Conservation (phyloP, 371 early-diverging fungal genomes). For the Apophysomyces elegans region DNA sequence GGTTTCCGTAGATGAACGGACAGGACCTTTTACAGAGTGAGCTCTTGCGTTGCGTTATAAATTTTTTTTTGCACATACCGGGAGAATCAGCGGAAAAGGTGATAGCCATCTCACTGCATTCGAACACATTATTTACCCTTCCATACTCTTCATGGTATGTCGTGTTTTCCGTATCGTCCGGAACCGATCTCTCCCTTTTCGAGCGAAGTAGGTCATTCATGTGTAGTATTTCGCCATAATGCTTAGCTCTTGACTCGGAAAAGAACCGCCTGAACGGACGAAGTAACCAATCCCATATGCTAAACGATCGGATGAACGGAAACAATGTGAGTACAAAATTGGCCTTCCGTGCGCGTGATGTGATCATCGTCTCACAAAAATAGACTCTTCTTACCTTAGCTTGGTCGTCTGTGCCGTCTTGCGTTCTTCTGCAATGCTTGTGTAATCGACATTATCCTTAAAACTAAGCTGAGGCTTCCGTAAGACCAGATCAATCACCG, state of each 20-base stretch:
- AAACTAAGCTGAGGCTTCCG: conserved; percentile 62
- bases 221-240: conserved; percentile 48
- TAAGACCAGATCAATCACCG: conserved; percentile 56
- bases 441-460: conserved; percentile 72
- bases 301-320: conserved; percentile 3
- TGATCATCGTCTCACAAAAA: conserved; percentile 2
- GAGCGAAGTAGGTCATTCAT: conserved; percentile 57
- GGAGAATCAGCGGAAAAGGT: conserved; percentile 75
- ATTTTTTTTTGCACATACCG: conserved; percentile 40
- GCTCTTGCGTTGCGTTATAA: not conserved
- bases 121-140: conserved; percentile 66
- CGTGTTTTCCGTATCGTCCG: conserved; percentile 31
- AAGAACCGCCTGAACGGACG: conserved; percentile 14
- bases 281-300: conserved; percentile 12
- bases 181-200: conserved; percentile 26
- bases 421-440: conserved; percentile 30
- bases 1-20: conserved; percentile 39
- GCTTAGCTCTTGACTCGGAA: conserved; percentile 28
- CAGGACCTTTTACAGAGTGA: conserved; percentile 44
- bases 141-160: conserved; percentile 74
- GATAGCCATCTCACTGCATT: conserved; percentile 63
- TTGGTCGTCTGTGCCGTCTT: not conserved
- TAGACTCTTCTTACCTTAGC: not conserved
- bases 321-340: not conserved
- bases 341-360: not conserved